Evolutionary conservation across 495 filamentous ascomycete species (phyloP).

Genomic region (Penicillium cosmopolitanum): DNA sequence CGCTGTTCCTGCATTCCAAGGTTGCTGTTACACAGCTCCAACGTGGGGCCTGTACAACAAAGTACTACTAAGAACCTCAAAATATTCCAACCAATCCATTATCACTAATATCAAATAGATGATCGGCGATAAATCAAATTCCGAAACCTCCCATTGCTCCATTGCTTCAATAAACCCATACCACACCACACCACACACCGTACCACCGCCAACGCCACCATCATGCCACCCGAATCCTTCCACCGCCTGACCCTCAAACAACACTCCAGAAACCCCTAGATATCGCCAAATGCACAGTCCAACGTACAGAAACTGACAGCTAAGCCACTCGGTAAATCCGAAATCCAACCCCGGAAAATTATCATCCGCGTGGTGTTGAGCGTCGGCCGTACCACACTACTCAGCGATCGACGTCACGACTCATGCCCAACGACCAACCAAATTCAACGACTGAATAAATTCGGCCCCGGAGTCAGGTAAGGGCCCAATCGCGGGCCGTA

Average conservation of each 20-base stretch:
- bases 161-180: too few relatives aligned
- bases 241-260: not conserved
- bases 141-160: too few relatives aligned
- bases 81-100: too few relatives aligned
- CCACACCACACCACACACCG: not conserved
- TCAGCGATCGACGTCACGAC: not conserved
- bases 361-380: not conserved
- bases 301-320: not conserved
- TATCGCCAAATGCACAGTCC: not conserved
- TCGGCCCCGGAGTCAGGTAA: not conserved
- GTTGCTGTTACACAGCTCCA: too few relatives aligned
- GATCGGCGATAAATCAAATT: too few relatives aligned
- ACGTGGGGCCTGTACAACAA: too few relatives aligned
- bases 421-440: not conserved
- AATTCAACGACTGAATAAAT: not conserved
- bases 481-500: not conserved
- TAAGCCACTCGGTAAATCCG: conserved; percentile 3
- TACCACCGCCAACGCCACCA: conserved; percentile 1
- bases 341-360: not conserved
- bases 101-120: too few relatives aligned
- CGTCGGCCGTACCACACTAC: conserved; percentile 2
- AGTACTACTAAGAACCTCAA: too few relatives aligned
- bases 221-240: conserved; percentile 2
- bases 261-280: not conserved
- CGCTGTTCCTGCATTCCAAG: too few relatives aligned